These are phyloP conservation scores for Sugiyamaella sp. DNA, from an alignment of 1,139 yeast genomes.

Conservation along the genomic window DNA sequence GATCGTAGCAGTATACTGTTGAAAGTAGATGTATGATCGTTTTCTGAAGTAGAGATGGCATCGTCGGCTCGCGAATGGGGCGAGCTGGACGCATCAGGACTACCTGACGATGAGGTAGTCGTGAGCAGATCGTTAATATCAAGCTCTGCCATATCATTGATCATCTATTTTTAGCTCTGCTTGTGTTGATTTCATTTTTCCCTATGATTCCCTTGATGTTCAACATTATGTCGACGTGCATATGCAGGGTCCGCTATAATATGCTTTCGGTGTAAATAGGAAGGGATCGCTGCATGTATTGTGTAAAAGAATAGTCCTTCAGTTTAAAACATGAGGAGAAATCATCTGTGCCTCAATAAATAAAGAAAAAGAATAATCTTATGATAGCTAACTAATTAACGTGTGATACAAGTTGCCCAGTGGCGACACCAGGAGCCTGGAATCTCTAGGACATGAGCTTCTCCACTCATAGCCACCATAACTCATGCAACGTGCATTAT, in stretches of 20 bases:
- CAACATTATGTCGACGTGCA: not conserved
- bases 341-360: too few relatives aligned
- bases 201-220: not conserved
- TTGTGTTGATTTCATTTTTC: not conserved
- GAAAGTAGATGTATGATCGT: constrained; percentile 1
- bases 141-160: not conserved
- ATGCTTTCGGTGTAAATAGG: too few relatives aligned
- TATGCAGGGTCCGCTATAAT: constrained; percentile 1
- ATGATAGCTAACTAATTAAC: too few relatives aligned
- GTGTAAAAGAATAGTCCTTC: too few relatives aligned
- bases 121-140: not conserved
- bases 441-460: too few relatives aligned
- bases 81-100: not conserved
- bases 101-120: not conserved
- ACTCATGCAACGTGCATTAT: too few relatives aligned
- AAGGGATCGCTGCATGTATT: too few relatives aligned
- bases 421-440: too few relatives aligned
- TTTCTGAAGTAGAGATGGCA: not conserved
- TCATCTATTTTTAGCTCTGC: not conserved
- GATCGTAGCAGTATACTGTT: not conserved
- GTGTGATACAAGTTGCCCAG: too few relatives aligned
- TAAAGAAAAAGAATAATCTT: too few relatives aligned
- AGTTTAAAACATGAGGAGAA: too few relatives aligned
- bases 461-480: too few relatives aligned
- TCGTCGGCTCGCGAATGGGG: not conserved